phyloP scores from a whole-genome alignment of 495 filamentous ascomycete genomes.

The Annulohypoxylon stygium region DNA sequence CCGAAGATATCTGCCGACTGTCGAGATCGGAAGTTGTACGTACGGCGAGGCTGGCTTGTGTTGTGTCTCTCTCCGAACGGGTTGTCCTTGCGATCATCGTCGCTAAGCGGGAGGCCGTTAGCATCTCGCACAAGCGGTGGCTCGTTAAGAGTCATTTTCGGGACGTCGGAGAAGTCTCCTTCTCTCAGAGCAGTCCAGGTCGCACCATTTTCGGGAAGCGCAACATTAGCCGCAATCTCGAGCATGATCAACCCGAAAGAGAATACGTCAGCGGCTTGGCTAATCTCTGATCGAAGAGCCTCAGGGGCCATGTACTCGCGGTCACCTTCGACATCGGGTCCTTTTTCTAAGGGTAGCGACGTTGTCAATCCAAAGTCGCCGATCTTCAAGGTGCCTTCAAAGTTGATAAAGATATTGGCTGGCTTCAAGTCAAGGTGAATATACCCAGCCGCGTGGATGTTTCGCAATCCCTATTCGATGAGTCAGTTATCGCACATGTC shows the following conservation, averaged over 20 bases:
- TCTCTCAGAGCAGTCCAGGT: slow-evolving; percentile 89
- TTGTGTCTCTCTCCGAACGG: slow-evolving; percentile 50
- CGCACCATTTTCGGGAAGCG: slow-evolving; percentile 89
- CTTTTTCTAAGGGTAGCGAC: slow-evolving; percentile 77
- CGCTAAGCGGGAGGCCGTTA: slow-evolving; percentile 71
- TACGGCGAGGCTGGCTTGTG: slow-evolving; percentile 32
- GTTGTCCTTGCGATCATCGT: slow-evolving; percentile 55
- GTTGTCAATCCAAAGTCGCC: slow-evolving; percentile 95
- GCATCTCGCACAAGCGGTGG: slow-evolving; percentile 78
- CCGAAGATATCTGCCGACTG: slow-evolving; percentile 61
- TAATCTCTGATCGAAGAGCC: slow-evolving; percentile 82
- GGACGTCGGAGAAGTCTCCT: slow-evolving; percentile 87
- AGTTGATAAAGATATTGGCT: slow-evolving; percentile 91
- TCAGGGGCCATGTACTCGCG: slow-evolving; percentile 96
- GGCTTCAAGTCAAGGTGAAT: slow-evolving; percentile 97
- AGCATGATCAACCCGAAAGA: slow-evolving; percentile 92
- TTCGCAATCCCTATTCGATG: slow-evolving; percentile 76
- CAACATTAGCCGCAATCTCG: slow-evolving; percentile 91
- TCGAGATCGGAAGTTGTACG: slow-evolving; percentile 42
- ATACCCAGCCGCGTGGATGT: slow-evolving; percentile 87
- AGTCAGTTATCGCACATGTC: not conserved
- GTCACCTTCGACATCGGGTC: slow-evolving; percentile 92
- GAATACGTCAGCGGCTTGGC: slow-evolving; percentile 94
- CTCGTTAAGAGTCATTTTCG: slow-evolving; percentile 82
- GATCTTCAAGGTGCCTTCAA: slow-evolving; percentile 93